Conservation (phyloP, 345 rosid genomes). For the Gossypium stocksii region DNA sequence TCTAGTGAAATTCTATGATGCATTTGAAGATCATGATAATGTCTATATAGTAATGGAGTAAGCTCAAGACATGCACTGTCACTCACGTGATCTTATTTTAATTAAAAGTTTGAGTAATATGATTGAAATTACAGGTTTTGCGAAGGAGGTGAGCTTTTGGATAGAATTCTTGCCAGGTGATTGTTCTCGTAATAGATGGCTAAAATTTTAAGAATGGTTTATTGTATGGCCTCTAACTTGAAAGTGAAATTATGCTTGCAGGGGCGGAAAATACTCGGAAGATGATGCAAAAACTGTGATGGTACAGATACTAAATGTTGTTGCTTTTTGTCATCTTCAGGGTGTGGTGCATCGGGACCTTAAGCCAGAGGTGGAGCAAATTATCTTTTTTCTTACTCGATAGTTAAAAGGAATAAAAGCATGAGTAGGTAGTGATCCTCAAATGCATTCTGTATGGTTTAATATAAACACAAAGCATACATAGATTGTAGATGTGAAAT, state of each 20-base stretch:
- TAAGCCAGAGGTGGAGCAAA: slow-evolving; percentile 78
- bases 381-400: slow-evolving; percentile 13
- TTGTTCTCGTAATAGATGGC: background rate
- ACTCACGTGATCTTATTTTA: slow-evolving; percentile 12
- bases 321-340: slow-evolving; percentile 91
- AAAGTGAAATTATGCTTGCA: slow-evolving; percentile 20
- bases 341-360: slow-evolving; percentile 97
- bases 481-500: background rate
- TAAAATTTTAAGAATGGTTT: slow-evolving; percentile 4
- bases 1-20: slow-evolving; percentile 79
- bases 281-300: slow-evolving; percentile 81
- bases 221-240: slow-evolving; percentile 23
- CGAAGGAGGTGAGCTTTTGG: slow-evolving; percentile 96
- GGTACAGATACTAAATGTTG: slow-evolving; percentile 76
- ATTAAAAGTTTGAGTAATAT: slow-evolving; percentile 7
- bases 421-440: background rate
- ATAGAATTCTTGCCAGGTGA: slow-evolving; percentile 81
- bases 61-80: slow-evolving; percentile 23
- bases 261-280: slow-evolving; percentile 93
- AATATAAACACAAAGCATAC: background rate
- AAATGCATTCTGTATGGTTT: background rate
- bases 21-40: slow-evolving; percentile 76
- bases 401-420: background rate
- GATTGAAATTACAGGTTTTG: slow-evolving; percentile 69
- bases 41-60: slow-evolving; percentile 97